phyloP scores from a whole-genome alignment of 2,329 filamentous ascomycete genomes.

The Sporothrix phasma region DNA sequence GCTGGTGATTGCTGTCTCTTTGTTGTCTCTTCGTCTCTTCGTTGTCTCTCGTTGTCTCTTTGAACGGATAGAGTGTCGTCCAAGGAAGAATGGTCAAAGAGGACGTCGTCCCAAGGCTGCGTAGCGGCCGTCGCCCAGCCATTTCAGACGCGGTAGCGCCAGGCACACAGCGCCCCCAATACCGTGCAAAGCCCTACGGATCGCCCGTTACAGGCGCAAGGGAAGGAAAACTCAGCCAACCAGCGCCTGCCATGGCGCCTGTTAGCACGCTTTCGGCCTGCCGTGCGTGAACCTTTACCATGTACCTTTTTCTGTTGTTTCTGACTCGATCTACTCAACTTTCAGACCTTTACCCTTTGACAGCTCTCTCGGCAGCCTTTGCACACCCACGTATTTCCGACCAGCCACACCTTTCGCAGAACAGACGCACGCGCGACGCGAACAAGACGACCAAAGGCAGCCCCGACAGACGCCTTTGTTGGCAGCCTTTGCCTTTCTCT shows the following conservation, averaged over 20 bases:
- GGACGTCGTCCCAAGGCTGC: not conserved
- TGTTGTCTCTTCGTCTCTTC: not conserved
- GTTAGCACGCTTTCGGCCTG: not conserved
- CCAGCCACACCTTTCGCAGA: not conserved
- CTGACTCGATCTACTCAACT: not conserved
- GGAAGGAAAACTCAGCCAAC: not conserved
- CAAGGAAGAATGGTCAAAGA: not conserved
- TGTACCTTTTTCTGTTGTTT: not conserved
- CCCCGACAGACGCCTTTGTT: not conserved
- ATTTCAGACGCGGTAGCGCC: not conserved
- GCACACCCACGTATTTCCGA: not conserved
- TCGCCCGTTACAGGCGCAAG: not conserved
- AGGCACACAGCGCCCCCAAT: not conserved
- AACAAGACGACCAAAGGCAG: not conserved
- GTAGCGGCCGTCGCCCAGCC: not conserved
- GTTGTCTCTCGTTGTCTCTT: not conserved
- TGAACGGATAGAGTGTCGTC: not conserved
- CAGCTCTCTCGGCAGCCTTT: not conserved
- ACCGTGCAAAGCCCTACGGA: not conserved
- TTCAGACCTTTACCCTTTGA: not conserved
- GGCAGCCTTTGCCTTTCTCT: not conserved
- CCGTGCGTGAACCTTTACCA: not conserved
- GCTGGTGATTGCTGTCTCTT: not conserved
- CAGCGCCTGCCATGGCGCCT: not conserved
- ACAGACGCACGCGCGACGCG: not conserved